phyloP scores from a whole-genome alignment of 2,329 filamentous ascomycete genomes.

The Graphilbum ipis-grandicollis region DNA sequence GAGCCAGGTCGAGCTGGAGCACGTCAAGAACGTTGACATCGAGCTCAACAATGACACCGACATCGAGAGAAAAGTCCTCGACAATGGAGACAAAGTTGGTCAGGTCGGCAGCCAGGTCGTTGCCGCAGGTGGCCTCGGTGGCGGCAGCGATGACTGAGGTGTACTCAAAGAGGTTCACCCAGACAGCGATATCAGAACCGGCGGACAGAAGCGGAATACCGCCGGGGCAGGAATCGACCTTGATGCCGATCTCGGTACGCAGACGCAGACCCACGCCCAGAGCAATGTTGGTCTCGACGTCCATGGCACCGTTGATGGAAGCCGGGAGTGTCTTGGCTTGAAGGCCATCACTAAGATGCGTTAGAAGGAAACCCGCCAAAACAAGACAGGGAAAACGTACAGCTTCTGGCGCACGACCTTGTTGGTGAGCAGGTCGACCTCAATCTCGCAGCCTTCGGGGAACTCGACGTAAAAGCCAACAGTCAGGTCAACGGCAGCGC shows the following conservation, averaged over 20 bases:
- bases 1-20: constrained; percentile 12
- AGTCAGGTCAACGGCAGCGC: constrained; percentile 12
- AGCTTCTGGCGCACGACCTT: constrained; percentile 10
- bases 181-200: constrained; percentile 13
- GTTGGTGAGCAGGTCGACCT: constrained; percentile 12
- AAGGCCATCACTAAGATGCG: constrained; percentile 7
- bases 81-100: constrained; percentile 7
- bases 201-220: constrained; percentile 11
- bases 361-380: no score
- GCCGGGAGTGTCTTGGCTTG: constrained; percentile 11
- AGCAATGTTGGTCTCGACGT: constrained; percentile 11
- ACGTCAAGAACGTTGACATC: constrained; percentile 10
- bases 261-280: constrained; percentile 13
- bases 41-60: constrained; percentile 12
- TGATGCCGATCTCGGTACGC: constrained; percentile 12
- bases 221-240: constrained; percentile 10
- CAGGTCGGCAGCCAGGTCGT: not conserved
- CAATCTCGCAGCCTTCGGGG: constrained; percentile 12
- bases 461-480: constrained; percentile 13
- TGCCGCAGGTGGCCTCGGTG: not conserved
- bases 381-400: not conserved
- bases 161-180: constrained; percentile 16
- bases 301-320: constrained; percentile 10
- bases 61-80: constrained; percentile 11
- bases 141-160: constrained; percentile 10